These are phyloP conservation scores for Trametopsis cervina DNA, from an alignment of 768 basidiomycete species.

Conservation along the genomic window DNA sequence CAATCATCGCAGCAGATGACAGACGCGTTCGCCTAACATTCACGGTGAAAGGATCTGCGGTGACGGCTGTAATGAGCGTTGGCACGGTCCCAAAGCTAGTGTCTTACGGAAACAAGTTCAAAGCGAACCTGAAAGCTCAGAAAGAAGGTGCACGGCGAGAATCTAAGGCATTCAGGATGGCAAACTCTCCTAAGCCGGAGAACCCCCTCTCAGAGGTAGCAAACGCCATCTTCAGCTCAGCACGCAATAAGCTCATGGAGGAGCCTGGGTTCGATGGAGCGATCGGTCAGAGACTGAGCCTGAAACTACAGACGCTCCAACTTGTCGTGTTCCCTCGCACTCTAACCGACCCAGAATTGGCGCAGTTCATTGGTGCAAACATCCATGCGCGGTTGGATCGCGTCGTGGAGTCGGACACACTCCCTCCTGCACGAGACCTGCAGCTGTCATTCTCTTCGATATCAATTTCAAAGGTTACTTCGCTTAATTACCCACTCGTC, in stretches of 20 bases:
- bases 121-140: constrained; percentile 64
- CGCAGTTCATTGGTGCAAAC: constrained; percentile 62
- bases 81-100: constrained; percentile 74
- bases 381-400: constrained; percentile 70
- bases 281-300: constrained; percentile 68
- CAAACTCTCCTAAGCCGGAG: constrained; percentile 64
- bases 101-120: constrained; percentile 68
- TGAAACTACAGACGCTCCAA: constrained; percentile 57
- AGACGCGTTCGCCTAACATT: constrained; percentile 69
- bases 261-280: constrained; percentile 52
- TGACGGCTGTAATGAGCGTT: constrained; percentile 62
- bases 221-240: constrained; percentile 73
- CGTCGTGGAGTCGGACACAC: constrained; percentile 41
- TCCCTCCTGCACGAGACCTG: constrained; percentile 55
- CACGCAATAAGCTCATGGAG: constrained; percentile 65
- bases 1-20: constrained; percentile 33
- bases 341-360: constrained; percentile 72
- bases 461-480: constrained; percentile 67
- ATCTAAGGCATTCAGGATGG: constrained; percentile 70
- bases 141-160: constrained; percentile 71
- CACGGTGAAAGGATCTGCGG: constrained; percentile 60
- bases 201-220: constrained; percentile 84
- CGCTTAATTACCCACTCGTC: constrained; percentile 43
- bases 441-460: constrained; percentile 70
- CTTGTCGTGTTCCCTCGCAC: constrained; percentile 74